Evolutionary conservation across 192 early-diverging fungal species (phyloP).

Genomic region (Coemansia sp.): DNA sequence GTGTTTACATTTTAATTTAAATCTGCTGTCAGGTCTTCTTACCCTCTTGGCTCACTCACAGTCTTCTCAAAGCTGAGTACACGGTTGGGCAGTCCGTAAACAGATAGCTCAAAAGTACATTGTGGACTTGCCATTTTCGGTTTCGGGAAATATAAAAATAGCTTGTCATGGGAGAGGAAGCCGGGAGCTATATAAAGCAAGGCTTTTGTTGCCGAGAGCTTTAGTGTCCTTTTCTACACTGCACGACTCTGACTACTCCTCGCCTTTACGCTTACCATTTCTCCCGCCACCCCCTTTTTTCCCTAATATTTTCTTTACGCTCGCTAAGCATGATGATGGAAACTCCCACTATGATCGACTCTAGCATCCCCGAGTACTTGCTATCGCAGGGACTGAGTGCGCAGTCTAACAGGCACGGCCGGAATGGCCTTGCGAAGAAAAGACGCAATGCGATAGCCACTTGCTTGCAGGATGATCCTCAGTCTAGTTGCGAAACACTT

Average conservation of each 20-base stretch:
- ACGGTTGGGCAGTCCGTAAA: not conserved
- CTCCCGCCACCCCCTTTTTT: not conserved
- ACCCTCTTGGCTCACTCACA: not conserved
- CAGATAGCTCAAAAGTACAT: not conserved
- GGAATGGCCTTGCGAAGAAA: not conserved
- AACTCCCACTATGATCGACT: slow-evolving; percentile 2
- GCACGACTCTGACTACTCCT: not conserved
- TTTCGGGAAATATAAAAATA: not conserved
- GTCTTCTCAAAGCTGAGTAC: not conserved
- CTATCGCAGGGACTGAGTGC: slow-evolving; percentile 34
- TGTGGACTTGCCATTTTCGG: not conserved
- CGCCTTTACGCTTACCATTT: not conserved
- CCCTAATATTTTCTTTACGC: not conserved
- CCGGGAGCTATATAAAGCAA: not conserved
- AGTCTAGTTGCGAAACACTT: slow-evolving; percentile 6
- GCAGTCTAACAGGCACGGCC: slow-evolving; percentile 21
- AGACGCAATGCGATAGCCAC: slow-evolving; percentile 14
- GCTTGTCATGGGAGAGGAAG: not conserved
- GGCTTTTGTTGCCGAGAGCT: not conserved
- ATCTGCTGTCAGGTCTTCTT: not conserved
- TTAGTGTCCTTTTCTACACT: not conserved
- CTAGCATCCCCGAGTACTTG: slow-evolving; percentile 15
- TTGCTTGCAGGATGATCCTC: not conserved
- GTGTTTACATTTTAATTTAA: not conserved
- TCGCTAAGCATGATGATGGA: not conserved